Percentiles rank a stretch among this genome's conserved stretches.
These are phyloP conservation scores for Phytopythium litorale DNA, from an alignment of 352 stramenopile genomes.

Conservation along the genomic window DNA sequence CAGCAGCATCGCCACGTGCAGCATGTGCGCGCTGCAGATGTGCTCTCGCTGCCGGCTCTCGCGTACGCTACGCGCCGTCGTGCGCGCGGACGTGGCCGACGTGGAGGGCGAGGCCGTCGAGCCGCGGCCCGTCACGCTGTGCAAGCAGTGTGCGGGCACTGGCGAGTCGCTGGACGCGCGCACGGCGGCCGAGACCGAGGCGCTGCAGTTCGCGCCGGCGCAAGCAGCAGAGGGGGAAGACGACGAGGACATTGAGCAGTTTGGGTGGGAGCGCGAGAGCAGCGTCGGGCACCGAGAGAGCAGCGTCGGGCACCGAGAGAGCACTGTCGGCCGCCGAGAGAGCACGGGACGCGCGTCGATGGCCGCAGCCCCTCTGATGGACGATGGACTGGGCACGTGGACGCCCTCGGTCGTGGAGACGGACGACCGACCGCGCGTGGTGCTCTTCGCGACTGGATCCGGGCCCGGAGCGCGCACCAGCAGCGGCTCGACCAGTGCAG, in stretches of 20 bases:
- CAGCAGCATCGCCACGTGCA: slow-evolving; percentile 25
- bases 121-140: slow-evolving; percentile 34
- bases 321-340: not conserved
- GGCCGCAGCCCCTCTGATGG: not conserved
- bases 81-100: slow-evolving; percentile 10
- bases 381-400: not conserved
- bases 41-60: slow-evolving; percentile 34
- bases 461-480: not conserved
- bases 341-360: not conserved
- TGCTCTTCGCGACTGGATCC: not conserved
- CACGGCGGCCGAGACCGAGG: slow-evolving; percentile 1
- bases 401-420: not conserved
- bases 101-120: slow-evolving; percentile 9
- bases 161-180: slow-evolving; percentile 19
- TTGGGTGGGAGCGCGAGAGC: slow-evolving; percentile 1
- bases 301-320: not conserved
- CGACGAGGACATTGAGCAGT: not conserved
- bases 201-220: not conserved
- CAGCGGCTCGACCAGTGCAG: not conserved
- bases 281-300: too few species aligned
- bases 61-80: slow-evolving; percentile 22
- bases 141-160: slow-evolving; percentile 48
- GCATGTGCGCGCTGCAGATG: slow-evolving; percentile 28
- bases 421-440: not conserved
- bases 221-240: not conserved